Evolutionary conservation across 768 basidiomycete genomes (phyloP).

Genomic region (Polyporus arcularius): DNA sequence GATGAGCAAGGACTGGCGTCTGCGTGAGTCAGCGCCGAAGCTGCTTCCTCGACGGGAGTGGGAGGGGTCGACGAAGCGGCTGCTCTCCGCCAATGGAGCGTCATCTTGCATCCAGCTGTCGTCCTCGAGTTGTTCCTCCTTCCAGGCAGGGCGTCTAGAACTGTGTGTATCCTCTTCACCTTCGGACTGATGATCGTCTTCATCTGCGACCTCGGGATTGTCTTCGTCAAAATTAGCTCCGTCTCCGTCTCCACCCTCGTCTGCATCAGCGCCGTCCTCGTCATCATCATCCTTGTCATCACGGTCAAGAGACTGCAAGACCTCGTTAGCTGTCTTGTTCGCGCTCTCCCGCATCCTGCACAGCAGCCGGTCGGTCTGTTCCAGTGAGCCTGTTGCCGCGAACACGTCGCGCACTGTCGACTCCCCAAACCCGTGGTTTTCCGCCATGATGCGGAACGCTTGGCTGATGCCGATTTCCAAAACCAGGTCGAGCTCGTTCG

Average conservation of each 20-base stretch:
- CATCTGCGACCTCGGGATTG: background rate
- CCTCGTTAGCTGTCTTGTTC: slow-evolving; percentile 24
- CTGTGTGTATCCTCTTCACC: background rate
- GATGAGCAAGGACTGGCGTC: slow-evolving; percentile 4
- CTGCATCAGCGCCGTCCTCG: background rate
- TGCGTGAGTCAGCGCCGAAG: background rate
- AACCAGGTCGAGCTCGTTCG: slow-evolving; percentile 23
- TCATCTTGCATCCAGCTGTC: background rate
- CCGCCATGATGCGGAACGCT: slow-evolving; percentile 41
- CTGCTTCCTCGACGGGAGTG: background rate
- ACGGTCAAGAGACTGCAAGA: background rate
- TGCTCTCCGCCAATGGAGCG: slow-evolving; percentile 11
- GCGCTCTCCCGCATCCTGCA: slow-evolving; percentile 40
- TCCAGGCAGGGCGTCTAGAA: background rate
- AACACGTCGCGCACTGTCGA: slow-evolving; percentile 44
- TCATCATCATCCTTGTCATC: background rate
- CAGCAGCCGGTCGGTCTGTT: slow-evolving; percentile 40
- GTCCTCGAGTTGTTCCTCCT: slow-evolving; percentile 6
- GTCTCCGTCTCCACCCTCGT: background rate
- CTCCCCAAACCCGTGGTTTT: slow-evolving; percentile 45
- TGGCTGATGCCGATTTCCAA: slow-evolving; percentile 32
- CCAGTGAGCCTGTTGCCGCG: slow-evolving; percentile 34
- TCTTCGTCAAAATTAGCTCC: background rate
- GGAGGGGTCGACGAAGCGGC: slow-evolving; percentile 6
- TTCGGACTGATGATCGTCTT: background rate